Conservation (phyloP, 2,329 filamentous ascomycete species). For the Podosphaera aphanis region DNA sequence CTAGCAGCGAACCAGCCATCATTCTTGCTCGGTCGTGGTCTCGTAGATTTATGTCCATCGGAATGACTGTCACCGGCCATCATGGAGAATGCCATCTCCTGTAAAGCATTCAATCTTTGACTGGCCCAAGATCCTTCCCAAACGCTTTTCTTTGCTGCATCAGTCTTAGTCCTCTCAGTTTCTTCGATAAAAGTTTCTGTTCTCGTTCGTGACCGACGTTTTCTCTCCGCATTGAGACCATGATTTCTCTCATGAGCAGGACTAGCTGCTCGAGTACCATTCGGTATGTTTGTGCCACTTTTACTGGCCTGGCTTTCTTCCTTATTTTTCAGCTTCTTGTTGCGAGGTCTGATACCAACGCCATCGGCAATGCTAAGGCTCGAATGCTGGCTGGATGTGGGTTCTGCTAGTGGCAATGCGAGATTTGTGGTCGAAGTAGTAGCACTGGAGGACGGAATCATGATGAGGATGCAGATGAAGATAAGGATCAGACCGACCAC, state of each 20-base stretch:
- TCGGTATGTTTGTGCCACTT: slow-evolving; percentile 15
- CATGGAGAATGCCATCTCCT: slow-evolving; percentile 1
- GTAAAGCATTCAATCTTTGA: neutral
- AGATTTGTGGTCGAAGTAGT: neutral
- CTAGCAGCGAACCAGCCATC: slow-evolving; percentile 2
- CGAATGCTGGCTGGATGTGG: neutral
- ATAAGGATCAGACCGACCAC: neutral
- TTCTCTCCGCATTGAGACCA: slow-evolving; percentile 6
- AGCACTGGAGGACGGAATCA: neutral
- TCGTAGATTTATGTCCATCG: slow-evolving; percentile 3
- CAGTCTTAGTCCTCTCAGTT: neutral
- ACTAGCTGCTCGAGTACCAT: slow-evolving; percentile 23
- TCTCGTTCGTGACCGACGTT: slow-evolving; percentile 1
- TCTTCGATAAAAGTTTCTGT: neutral
- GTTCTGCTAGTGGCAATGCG: neutral
- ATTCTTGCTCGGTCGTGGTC: slow-evolving; percentile 1
- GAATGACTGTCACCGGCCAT: slow-evolving; percentile 2
- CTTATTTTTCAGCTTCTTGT: slow-evolving; percentile 11
- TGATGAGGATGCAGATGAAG: neutral
- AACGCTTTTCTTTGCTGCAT: slow-evolving; percentile 1
- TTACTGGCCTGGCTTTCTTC: slow-evolving; percentile 13
- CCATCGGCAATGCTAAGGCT: slow-evolving; percentile 1
- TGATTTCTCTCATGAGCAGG: slow-evolving; percentile 24
- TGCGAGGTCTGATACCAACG: slow-evolving; percentile 12
- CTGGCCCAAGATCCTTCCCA: slow-evolving; percentile 13